Base-by-base conservation (phyloP, 1,284 basidiomycete genomes). In the Macrocystidia cucumis region DNA sequence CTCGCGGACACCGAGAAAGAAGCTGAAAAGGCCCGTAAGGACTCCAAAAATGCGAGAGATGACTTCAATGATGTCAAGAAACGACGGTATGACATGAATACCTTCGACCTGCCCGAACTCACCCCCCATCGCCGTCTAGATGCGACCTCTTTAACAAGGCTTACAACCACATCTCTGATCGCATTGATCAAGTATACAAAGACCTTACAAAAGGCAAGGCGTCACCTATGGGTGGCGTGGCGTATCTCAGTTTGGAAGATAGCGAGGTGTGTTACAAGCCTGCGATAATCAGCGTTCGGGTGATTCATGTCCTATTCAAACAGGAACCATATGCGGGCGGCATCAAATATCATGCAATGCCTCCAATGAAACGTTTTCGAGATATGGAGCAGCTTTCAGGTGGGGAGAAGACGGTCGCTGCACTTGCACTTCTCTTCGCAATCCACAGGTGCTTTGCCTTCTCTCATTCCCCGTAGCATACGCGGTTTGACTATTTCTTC, bases 351-450 rank as follows among this genome's bases (percentile, higher is more conserved):
- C 93, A 97, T 55, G 92, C 93, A 1, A 98, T 98, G 89, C 95
- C 95, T 0, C 93, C 93, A 0, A 95, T 98, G 81, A 99, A 99
- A 59, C 86, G 92, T 4, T 98, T 98, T 72, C 77, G 93, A 45
- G 96, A 98, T 57, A 98, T 98, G 88, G 93, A 98, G 42, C 93
- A 98, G 56, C 68, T 98, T 4, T 98, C 92, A 0, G 96, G 95
- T 35, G 96, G 96, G 16, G 96, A 99, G 58, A 98, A 98, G 67
- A 98, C 95, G 0, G 95, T 98, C 44, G 96, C 96, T 3, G 95
- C 96, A 4, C 66, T 98, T 12, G 93, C 95, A 1, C 67, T 99
- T 12, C 69, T 98, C 18, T 98, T 98, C 54, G 91, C 95, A 9
- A 96, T 98, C 39, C 95, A 98, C 59, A 91, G 85, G 87, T 84